Conservation (phyloP, 1,139 yeast genomes). For the Meyerozyma guilliermondii region DNA sequence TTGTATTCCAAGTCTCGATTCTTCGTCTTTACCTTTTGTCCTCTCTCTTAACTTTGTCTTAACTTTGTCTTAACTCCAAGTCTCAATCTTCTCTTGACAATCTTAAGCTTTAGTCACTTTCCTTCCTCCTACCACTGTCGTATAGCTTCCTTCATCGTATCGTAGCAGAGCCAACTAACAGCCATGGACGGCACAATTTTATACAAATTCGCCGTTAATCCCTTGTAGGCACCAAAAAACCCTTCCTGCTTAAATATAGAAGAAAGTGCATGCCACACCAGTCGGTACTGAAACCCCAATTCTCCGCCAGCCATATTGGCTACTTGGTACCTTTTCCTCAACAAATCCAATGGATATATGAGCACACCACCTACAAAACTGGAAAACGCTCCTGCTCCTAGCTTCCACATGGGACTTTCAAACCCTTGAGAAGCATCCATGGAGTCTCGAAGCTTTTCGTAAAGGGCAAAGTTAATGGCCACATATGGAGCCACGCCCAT, state of each 20-base stretch:
- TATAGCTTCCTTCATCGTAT: slow-evolving; percentile 47
- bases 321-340: slow-evolving; percentile 88
- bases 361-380: slow-evolving; percentile 68
- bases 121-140: slow-evolving; percentile 23
- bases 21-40: too few relatives aligned
- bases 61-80: neutral
- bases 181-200: slow-evolving; percentile 96
- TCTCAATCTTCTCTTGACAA: neutral
- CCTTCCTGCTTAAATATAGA: slow-evolving; percentile 76
- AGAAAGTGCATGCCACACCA: slow-evolving; percentile 66
- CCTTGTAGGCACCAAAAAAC: slow-evolving; percentile 75
- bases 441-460: slow-evolving; percentile 70
- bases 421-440: slow-evolving; percentile 33
- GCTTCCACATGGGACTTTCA: slow-evolving; percentile 50
- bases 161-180: slow-evolving; percentile 87
- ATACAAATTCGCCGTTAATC: slow-evolving; percentile 81
- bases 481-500: slow-evolving; percentile 96
- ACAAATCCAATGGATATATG: slow-evolving; percentile 86
- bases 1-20: too few relatives aligned
- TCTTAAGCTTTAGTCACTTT: neutral
- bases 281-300: slow-evolving; percentile 73
- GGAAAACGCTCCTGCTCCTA: slow-evolving; percentile 77
- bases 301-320: slow-evolving; percentile 75
- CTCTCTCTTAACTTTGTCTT: neutral
- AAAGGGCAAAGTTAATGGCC: slow-evolving; percentile 86